Conservation (phyloP, 1,139 yeast species). For the Yamadazyma songkhlaensis region DNA sequence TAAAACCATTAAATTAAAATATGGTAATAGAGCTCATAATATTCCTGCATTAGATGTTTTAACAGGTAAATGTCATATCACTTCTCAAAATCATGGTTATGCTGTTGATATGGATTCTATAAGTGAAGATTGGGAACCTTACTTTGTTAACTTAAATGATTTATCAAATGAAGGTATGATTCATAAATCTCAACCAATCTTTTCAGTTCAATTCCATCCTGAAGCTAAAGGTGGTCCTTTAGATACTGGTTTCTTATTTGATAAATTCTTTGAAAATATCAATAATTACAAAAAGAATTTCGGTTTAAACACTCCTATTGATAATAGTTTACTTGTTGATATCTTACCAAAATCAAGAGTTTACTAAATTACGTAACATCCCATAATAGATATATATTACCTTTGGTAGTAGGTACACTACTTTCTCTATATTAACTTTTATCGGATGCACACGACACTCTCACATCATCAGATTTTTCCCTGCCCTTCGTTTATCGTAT, state of each 20-base stretch:
- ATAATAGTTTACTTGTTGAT: slow-evolving; percentile 65
- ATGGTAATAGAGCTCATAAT: slow-evolving; percentile 98
- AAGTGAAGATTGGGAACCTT: slow-evolving; percentile 75
- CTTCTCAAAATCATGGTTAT: slow-evolving; percentile 98
- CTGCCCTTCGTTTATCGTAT: slow-evolving; percentile 2
- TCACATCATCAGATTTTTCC: not conserved
- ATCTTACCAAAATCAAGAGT: slow-evolving; percentile 87
- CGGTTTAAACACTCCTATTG: slow-evolving; percentile 45
- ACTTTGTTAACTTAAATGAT: slow-evolving; percentile 89
- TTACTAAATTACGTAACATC: slow-evolving; percentile 1
- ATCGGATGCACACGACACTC: no score
- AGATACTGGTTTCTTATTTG: slow-evolving; percentile 87
- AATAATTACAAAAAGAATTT: slow-evolving; percentile 48
- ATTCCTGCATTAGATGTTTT: slow-evolving; percentile 90
- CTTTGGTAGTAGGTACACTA: no score
- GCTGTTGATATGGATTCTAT: slow-evolving; percentile 87
- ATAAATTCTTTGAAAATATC: slow-evolving; percentile 78
- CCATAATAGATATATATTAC: no score
- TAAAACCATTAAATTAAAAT: slow-evolving; percentile 85
- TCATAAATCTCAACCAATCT: slow-evolving; percentile 80
- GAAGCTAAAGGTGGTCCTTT: slow-evolving; percentile 99
- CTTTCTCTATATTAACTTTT: no score
- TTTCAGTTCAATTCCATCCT: slow-evolving; percentile 97
- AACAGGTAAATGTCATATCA: slow-evolving; percentile 92
- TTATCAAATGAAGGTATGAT: slow-evolving; percentile 97